Evolutionary conservation across 116 monocot genomes (phyloP).

Genomic region (Papilionanthe hybrid): DNA sequence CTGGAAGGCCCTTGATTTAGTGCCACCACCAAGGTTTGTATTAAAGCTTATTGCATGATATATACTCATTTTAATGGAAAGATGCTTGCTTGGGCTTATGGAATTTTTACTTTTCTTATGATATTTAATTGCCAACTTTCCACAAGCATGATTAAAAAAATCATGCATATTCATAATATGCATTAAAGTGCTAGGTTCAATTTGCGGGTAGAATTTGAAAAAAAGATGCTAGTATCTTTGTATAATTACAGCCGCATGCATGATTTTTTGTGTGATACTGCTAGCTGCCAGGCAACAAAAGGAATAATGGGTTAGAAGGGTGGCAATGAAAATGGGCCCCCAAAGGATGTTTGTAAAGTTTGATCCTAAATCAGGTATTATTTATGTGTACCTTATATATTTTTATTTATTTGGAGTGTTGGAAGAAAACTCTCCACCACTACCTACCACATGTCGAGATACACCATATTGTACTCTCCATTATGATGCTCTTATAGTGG

Average conservation of each 20-base stretch:
- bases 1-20: constrained; percentile 75
- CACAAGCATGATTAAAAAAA: background rate
- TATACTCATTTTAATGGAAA: background rate
- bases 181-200: background rate
- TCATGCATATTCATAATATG: background rate
- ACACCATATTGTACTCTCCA: too few relatives aligned
- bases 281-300: background rate
- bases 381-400: too few relatives aligned
- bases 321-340: too few relatives aligned
- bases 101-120: background rate
- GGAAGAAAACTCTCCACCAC: too few relatives aligned
- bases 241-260: too few relatives aligned
- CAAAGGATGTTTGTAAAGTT: too few relatives aligned
- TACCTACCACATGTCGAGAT: too few relatives aligned
- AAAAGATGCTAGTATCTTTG: background rate
- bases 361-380: too few relatives aligned
- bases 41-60: background rate
- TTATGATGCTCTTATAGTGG: too few relatives aligned
- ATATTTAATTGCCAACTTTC: background rate
- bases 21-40: constrained; percentile 68
- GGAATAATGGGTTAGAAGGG: background rate
- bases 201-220: background rate
- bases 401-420: too few relatives aligned
- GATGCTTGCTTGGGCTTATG: background rate
- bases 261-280: background rate